Percentiles rank a stretch among this genome's conserved stretches.
phyloP scores from a whole-genome alignment of 2,329 filamentous ascomycete species.

The Botryotinia globosa region DNA sequence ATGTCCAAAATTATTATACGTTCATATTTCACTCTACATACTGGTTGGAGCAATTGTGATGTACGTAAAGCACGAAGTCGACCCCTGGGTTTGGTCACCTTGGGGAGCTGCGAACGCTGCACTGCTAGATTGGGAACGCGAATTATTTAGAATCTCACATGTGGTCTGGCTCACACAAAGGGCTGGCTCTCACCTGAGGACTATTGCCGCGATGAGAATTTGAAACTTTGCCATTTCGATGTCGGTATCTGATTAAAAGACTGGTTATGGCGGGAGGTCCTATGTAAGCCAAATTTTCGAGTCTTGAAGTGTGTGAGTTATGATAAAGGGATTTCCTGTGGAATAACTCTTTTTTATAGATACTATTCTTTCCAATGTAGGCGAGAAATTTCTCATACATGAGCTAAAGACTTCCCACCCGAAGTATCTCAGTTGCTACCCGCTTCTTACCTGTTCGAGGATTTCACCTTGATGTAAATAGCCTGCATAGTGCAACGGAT shows the following conservation, averaged over 20 bases:
- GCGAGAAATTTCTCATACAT: background rate
- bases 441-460: background rate
- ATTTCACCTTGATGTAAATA: background rate
- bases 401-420: background rate
- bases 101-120: conserved; percentile 18
- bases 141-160: background rate
- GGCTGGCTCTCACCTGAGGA: background rate
- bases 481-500: conserved; percentile 1
- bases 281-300: background rate
- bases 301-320: background rate
- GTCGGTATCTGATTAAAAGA: background rate
- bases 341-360: background rate
- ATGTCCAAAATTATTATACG: background rate
- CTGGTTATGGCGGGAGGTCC: background rate
- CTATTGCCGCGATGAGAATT: background rate
- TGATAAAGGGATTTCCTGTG: background rate
- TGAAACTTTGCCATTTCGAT: conserved; percentile 11
- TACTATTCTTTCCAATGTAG: background rate
- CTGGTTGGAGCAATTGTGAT: conserved; percentile 9
- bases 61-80: conserved; percentile 22
- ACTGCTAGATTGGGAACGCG: conserved; percentile 9
- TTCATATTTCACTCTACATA: background rate
- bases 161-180: background rate
- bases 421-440: background rate
- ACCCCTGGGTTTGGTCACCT: conserved; percentile 17